Evolutionary conservation across 1,139 yeast genomes (phyloP).

Genomic region (Pichia sp.): DNA sequence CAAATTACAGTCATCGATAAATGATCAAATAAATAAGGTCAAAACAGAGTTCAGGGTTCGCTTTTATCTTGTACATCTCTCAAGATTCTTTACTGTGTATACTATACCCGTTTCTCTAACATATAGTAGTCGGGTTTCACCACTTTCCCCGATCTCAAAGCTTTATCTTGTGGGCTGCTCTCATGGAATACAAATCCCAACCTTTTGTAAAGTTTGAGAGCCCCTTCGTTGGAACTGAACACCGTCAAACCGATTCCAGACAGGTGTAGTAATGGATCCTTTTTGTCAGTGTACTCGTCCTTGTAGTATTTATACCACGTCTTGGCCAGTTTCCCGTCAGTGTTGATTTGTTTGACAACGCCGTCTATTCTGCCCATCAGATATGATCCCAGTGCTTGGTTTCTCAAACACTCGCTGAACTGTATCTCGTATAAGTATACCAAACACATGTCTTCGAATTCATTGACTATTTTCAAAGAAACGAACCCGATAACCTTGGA

Average conservation of each 20-base stretch:
- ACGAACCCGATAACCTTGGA: slow-evolving; percentile 8
- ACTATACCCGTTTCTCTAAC: slow-evolving; percentile 3
- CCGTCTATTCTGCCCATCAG: slow-evolving; percentile 29
- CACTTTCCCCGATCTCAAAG: slow-evolving; percentile 31
- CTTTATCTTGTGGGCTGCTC: slow-evolving; percentile 25
- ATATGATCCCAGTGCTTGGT: slow-evolving; percentile 26
- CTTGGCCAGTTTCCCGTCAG: slow-evolving; percentile 4
- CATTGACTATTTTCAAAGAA: slow-evolving; percentile 23
- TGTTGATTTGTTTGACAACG: slow-evolving; percentile 20
- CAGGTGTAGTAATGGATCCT: slow-evolving; percentile 7
- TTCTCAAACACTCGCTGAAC: slow-evolving; percentile 27
- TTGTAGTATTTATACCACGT: slow-evolving; percentile 6
- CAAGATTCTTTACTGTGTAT: no score
- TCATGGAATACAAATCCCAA: slow-evolving; percentile 5
- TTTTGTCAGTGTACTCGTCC: slow-evolving; percentile 3
- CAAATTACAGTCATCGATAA: no score
- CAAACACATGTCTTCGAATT: slow-evolving; percentile 26
- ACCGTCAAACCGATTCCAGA: slow-evolving; percentile 41
- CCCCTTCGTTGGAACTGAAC: slow-evolving; percentile 37
- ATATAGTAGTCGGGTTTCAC: slow-evolving; percentile 37
- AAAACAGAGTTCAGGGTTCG: no score
- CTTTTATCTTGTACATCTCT: no score
- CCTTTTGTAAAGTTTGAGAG: slow-evolving; percentile 35
- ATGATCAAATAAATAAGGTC: no score
- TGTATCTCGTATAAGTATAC: slow-evolving; percentile 44